phyloP scores from a whole-genome alignment of 768 basidiomycete genomes.

The Kwoniella heveanensis region DNA sequence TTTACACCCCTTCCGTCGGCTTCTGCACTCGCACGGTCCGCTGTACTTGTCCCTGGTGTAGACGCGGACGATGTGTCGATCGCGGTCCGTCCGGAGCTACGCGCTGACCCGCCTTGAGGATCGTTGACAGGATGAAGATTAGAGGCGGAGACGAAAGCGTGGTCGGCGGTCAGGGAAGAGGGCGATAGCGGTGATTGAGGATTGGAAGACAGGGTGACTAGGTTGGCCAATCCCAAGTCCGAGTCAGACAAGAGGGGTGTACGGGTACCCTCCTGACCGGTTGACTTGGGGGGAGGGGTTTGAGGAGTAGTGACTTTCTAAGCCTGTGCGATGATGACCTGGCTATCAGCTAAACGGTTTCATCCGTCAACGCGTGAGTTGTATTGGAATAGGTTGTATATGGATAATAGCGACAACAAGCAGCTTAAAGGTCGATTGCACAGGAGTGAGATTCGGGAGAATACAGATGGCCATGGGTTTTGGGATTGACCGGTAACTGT shows the following conservation, averaged over 20 bases:
- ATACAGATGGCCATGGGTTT: too few relatives aligned
- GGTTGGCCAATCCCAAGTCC: not conserved
- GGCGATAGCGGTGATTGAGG: not conserved
- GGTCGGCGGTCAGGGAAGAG: not conserved
- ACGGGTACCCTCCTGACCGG: conserved; percentile 1
- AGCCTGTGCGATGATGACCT: too few relatives aligned
- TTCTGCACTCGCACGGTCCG: not conserved
- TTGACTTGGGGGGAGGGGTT: conserved; percentile 1
- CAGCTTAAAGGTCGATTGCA: too few relatives aligned
- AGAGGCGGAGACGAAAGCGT: not conserved
- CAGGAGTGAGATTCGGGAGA: too few relatives aligned
- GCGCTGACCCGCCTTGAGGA: not conserved
- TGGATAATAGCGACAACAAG: too few relatives aligned
- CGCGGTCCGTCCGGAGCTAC: not conserved
- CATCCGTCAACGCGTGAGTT: too few relatives aligned
- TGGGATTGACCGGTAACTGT: too few relatives aligned
- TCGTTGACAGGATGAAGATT: not conserved
- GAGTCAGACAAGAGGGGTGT: conserved; percentile 3
- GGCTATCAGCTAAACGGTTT: too few relatives aligned
- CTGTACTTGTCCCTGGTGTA: not conserved
- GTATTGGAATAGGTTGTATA: too few relatives aligned
- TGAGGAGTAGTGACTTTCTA: not conserved
- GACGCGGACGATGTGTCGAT: not conserved
- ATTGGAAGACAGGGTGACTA: conserved; percentile 19
- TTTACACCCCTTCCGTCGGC: not conserved